Evolutionary conservation across 2,329 filamentous ascomycete genomes (phyloP), one percentile per base, ranked within the genome.

Genomic region (Xylariaceae sp.): DNA sequence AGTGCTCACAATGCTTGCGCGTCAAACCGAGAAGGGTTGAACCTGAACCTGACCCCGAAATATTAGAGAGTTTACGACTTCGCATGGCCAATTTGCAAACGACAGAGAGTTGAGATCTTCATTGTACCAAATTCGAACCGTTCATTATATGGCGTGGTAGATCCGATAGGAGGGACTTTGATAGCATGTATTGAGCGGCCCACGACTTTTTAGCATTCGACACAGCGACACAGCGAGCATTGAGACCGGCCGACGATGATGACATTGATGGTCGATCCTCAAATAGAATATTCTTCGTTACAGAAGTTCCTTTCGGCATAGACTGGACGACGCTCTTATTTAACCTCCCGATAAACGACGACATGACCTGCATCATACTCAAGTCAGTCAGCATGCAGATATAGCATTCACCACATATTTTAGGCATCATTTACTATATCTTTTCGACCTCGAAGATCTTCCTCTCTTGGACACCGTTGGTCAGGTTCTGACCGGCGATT

Each of bases 1-100:
- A 86, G 63, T 87, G 87, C 66, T 74, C 78, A 2, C 75, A 79
- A 50, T 90, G 87, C 67, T 79, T 79, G 14, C 79, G 88, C 46
- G 78, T 80, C 57, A 81, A 80, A 54, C 82, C 85, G 12, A 83
- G 81, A 64, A 86, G 83, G 68, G 79, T 85, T 24, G 84, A 88
- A 52, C 83, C 82, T 1, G 79, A 82, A 65, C 84, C 82, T 2
- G 85, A 90, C 67, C 84, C 85, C 1, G 83, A 84, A 9, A 73
- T 89, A 5, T 66, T 89, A 51, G 79, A 78, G 67, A 78, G 76
- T 44, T 75, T 90, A 17, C 81, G 87, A 64, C 79, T 46, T 53
- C 58, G 54, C 45, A 59, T 63, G 48, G 58, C 51, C 29, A 45
- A 49, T 12, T 31, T 63, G 14, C 49, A 61, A 33, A 58, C 58